These are phyloP conservation scores for Xylaria acuta DNA, from an alignment of 495 filamentous ascomycete species.

Conservation along the genomic window DNA sequence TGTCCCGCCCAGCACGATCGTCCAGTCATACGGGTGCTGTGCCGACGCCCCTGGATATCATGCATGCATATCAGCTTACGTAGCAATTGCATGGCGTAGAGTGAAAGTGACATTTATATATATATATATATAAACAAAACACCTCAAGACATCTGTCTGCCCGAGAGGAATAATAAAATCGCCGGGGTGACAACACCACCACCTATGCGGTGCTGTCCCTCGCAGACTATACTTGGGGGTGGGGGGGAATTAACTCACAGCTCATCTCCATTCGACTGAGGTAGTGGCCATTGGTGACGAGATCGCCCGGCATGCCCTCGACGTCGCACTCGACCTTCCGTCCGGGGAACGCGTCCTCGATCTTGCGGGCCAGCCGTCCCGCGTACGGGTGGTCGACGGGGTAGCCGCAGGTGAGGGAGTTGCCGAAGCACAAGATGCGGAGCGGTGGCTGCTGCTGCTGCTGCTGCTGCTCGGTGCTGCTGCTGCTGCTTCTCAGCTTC, in stretches of 20 bases:
- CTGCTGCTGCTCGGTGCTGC: too few species aligned
- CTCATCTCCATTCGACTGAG: slow-evolving; percentile 50
- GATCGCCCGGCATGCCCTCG: slow-evolving; percentile 60
- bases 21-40: slow-evolving; percentile 48
- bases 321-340: slow-evolving; percentile 41
- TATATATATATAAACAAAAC: too few species aligned
- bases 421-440: slow-evolving; percentile 68
- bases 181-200: too few species aligned
- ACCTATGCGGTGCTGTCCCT: neutral
- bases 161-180: neutral
- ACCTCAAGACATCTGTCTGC: neutral
- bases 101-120: neutral
- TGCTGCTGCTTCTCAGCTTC: too few species aligned
- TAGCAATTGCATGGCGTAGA: neutral
- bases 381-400: slow-evolving; percentile 60
- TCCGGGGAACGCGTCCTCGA: slow-evolving; percentile 49
- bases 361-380: slow-evolving; percentile 42
- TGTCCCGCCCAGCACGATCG: slow-evolving; percentile 63
- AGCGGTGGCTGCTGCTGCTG: slow-evolving; percentile 42
- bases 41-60: slow-evolving; percentile 27
- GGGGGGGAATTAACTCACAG: too few species aligned
- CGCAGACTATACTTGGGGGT: neutral
- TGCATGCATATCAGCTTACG: slow-evolving; percentile 12
- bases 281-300: slow-evolving; percentile 52
- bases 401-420: slow-evolving; percentile 67